Base-by-base conservation (phyloP, 225 moss, liverwort and hornwort species). In the Pleurozium schreberi region DNA sequence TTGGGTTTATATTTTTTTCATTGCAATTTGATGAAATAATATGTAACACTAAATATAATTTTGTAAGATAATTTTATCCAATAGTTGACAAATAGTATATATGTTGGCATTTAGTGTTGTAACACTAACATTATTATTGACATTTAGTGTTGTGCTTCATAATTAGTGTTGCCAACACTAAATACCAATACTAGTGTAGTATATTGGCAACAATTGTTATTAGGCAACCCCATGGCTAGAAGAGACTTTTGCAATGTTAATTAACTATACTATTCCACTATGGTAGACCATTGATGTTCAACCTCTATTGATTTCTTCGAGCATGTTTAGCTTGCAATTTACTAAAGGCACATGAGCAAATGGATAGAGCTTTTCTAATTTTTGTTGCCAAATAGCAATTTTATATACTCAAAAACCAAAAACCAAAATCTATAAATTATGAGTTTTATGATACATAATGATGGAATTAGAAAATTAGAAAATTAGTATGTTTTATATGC, bases 321-420 rank as follows among this genome's bases (percentile, higher is more conserved):
- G 0, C 1, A 0, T 19, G 1, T 11, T 19, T 49, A 49, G 31
- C 19, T 49, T 49, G 11, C 11, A 49, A 49, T 31, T 47, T 75
- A 4, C 2, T 11, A 8, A 2, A 49, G 4, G 75, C 1, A 3
- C 11, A 33, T 49, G 11, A 47, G 4, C 0, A 0, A 6, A 47
- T 11, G 31, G 40, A 70, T 16, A 5, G 16, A 27, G 9, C 43
- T 43, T 27, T 8, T 73, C 17, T 73, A 28, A 28, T 3, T 45
- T 9, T 73, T 43, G 10, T 73, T 45, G 17, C 42, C 10, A 28
- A 28, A 45, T 28, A 45, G 10, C 2, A 28, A 0, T 28, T 2
- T 45, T 28, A 3, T 45, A 45, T 45, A 45, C 45, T 45, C 1
- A 71, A 43, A 23, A 8, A 5, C 0, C 14, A 14, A 12, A 25